Conservation (phyloP, 768 basidiomycete species). For the Russula compacta region DNA sequence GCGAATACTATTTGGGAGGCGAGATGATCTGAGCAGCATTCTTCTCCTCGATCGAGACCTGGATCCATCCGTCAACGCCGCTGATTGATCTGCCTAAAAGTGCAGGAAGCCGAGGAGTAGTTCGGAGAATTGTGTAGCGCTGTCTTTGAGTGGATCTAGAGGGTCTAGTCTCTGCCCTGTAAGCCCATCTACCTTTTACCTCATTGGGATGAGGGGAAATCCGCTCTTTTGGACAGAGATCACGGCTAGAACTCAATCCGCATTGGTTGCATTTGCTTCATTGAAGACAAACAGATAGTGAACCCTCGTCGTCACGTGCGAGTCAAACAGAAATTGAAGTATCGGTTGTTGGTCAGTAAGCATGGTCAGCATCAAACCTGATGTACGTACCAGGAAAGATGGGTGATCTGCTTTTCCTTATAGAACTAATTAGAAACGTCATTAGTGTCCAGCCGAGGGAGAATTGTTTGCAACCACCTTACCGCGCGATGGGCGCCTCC, state of each 20-base stretch:
- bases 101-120: background rate
- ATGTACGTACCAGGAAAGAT: background rate
- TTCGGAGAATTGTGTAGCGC: background rate
- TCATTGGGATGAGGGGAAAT: background rate
- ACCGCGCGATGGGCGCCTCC: background rate
- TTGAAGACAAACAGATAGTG: background rate
- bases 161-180: background rate
- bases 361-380: background rate
- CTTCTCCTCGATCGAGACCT: background rate
- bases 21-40: background rate
- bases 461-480: background rate
- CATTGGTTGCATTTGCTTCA: background rate
- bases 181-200: background rate
- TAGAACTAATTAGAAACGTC: background rate
- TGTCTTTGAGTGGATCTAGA: background rate
- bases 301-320: background rate
- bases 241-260: background rate
- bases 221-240: background rate
- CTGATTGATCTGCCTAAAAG: background rate
- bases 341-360: background rate
- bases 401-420: background rate
- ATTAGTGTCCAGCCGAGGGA: background rate
- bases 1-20: background rate
- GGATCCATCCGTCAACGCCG: background rate
- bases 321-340: background rate